phyloP scores from a whole-genome alignment of 352 stramenopile genomes.

The Globisporangium takayamanum region DNA sequence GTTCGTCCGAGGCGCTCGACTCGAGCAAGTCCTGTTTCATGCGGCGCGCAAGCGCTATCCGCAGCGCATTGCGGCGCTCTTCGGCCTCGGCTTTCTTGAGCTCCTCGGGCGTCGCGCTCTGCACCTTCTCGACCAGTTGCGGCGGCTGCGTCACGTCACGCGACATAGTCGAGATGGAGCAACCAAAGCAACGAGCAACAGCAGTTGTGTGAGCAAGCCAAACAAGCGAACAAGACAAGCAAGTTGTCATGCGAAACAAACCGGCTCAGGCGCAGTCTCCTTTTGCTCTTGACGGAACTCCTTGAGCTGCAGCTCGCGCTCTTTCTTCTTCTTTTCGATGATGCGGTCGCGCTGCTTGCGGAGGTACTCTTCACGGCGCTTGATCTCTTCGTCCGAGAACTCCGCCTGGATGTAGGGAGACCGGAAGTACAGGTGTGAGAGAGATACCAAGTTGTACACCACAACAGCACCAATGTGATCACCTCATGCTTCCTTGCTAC shows the following conservation, averaged over 20 bases:
- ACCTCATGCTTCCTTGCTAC: too few relatives aligned
- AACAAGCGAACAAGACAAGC: background rate
- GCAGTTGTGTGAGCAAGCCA: background rate
- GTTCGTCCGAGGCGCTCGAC: constrained; percentile 17
- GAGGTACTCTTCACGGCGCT: constrained; percentile 71
- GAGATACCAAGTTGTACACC: too few relatives aligned
- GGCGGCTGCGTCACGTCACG: constrained; percentile 17
- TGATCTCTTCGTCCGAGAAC: constrained; percentile 63
- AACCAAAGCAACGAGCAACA: background rate
- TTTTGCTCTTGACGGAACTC: constrained; percentile 75
- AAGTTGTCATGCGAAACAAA: constrained; percentile 5
- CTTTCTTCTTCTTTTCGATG: constrained; percentile 77
- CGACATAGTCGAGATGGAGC: too few relatives aligned
- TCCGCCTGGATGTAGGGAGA: constrained; percentile 24
- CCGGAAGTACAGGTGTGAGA: background rate
- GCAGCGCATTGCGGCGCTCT: constrained; percentile 58
- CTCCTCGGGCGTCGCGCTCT: constrained; percentile 44
- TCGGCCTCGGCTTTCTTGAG: constrained; percentile 64
- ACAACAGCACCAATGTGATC: background rate
- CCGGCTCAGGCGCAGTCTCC: constrained; percentile 43
- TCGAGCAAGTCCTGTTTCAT: constrained; percentile 82
- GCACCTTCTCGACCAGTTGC: constrained; percentile 61
- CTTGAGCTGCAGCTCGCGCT: constrained; percentile 65
- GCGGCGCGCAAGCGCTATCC: constrained; percentile 58
- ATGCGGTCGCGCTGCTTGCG: constrained; percentile 68